Base-by-base conservation (phyloP, 139 green algal species). In the Trebouxia sp. region DNA sequence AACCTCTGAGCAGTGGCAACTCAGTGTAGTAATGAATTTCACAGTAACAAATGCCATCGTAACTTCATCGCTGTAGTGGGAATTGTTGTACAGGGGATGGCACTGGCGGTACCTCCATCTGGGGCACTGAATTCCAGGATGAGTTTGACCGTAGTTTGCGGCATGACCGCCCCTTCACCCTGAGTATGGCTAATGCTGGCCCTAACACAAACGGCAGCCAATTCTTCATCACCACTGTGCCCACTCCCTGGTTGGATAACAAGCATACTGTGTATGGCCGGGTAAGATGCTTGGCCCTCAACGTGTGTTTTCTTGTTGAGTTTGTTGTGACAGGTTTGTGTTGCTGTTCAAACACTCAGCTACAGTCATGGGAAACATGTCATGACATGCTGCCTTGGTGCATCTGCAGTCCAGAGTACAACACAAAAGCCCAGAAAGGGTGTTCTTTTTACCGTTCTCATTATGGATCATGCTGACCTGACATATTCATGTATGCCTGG, bases 91-190 rank as follows among this genome's bases (percentile, higher is more conserved):
- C 84, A 95, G 94, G 96, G 26, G 95, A 99, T 79, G 97, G 97
- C 50, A 99, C 97, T 1, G 97, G 97, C 5, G 97, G 97, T 28
- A 88, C 95, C 83, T 97, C 90, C 75, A 98, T 99, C 43, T 99
- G 97, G 97, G 97, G 97, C 8, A 89, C 86, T 5, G 95, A 99
- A 80, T 99, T 99, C 88, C 92, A 96, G 79, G 97, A 99, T 84
- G 97, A 99, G 83, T 97, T 99, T 86, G 81, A 92, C 82, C 87
- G 92, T 35, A 90, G 87, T 69, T 83, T 98, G 82, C 87, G 93
- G 7, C 96, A 99, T 84, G 96, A 99, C 86, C 85, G 93, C 1
- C 92, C 92, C 20, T 92, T 89, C 75, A 94, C 89, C 6, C 50
- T 98, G 9, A 93, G 84, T 24, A 98, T 98, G 94, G 95, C 95